A percentile compares a stretch with the other conserved stretches of the same genome.
phyloP scores from a whole-genome alignment of 129 eudicot genomes.

The Chrysanthemum makinoi region DNA sequence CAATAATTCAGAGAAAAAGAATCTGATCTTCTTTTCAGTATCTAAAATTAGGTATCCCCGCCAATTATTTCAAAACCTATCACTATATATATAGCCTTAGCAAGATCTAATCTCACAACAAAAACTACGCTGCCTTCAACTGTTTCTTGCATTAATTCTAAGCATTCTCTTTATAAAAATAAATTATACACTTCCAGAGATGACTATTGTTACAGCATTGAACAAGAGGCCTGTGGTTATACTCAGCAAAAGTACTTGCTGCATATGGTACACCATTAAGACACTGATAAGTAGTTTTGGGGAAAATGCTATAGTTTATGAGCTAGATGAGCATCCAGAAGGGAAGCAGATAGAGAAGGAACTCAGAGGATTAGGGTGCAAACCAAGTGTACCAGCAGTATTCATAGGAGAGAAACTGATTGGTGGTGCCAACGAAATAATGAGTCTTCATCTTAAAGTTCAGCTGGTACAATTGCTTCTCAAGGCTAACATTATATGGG shows the following conservation, averaged over 20 bases:
- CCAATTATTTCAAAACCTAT: slow-evolving; percentile 19
- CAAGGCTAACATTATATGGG: slow-evolving; percentile 81
- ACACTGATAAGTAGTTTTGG: slow-evolving; percentile 65
- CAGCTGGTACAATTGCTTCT: slow-evolving; percentile 62
- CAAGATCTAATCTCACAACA: slow-evolving; percentile 24
- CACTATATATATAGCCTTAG: slow-evolving; percentile 32
- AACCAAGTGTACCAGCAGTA: slow-evolving; percentile 71
- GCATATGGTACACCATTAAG: slow-evolving; percentile 62
- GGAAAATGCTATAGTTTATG: slow-evolving; percentile 59
- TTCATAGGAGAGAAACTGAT: slow-evolving; percentile 56
- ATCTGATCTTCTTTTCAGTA: slow-evolving; percentile 29
- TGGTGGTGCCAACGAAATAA: slow-evolving; percentile 79
- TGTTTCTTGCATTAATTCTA: slow-evolving; percentile 1
- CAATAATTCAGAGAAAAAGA: slow-evolving; percentile 18
- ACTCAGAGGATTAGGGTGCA: slow-evolving; percentile 45
- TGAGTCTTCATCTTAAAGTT: slow-evolving; percentile 74
- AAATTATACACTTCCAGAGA: slow-evolving; percentile 18
- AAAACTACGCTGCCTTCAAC: background rate
- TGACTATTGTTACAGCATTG: slow-evolving; percentile 42
- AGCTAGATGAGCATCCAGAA: slow-evolving; percentile 63
- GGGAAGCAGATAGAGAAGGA: slow-evolving; percentile 58
- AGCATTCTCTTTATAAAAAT: background rate
- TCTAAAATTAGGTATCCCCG: slow-evolving; percentile 6
- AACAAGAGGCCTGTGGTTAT: slow-evolving; percentile 49
- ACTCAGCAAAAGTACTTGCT: slow-evolving; percentile 67